Percentiles rank a stretch among this genome's conserved stretches.
phyloP scores from a whole-genome alignment of 805 yeast genomes.

The Torulaspora franciscae region DNA sequence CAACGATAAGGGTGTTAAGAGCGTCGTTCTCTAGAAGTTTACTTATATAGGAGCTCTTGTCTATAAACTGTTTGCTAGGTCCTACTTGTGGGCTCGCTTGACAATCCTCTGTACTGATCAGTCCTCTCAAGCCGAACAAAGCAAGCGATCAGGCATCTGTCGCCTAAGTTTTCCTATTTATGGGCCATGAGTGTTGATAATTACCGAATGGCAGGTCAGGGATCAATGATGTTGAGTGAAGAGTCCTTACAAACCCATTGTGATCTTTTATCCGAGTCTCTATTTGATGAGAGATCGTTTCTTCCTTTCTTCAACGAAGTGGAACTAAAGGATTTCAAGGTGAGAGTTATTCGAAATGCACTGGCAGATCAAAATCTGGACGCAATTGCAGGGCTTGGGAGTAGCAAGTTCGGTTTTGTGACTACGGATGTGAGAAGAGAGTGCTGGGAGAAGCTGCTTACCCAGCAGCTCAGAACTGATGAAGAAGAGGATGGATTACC shows the following conservation, averaged over 20 bases:
- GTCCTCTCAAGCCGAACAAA: not conserved
- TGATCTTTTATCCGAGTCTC: conserved; percentile 13
- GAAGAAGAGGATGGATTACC: not conserved
- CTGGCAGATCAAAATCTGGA: conserved; percentile 14
- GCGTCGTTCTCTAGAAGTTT: too few relatives aligned
- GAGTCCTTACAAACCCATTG: conserved; percentile 10
- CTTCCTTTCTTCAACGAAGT: conserved; percentile 11
- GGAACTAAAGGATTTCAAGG: conserved; percentile 14
- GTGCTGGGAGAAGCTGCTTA: conserved; percentile 33
- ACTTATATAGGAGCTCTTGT: too few relatives aligned
- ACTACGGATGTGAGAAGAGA: conserved; percentile 15
- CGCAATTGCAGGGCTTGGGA: conserved; percentile 21
- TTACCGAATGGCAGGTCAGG: not conserved
- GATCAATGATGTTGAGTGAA: conserved; percentile 6
- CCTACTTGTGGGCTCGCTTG: too few relatives aligned
- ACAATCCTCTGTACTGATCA: not conserved
- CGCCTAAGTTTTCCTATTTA: not conserved
- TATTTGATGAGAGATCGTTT: conserved; percentile 15
- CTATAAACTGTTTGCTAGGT: too few relatives aligned
- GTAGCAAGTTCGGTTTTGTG: conserved; percentile 26
- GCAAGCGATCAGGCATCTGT: not conserved
- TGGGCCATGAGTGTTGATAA: conserved; percentile 2
- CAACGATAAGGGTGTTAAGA: too few relatives aligned
- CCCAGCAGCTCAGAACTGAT: conserved; percentile 13
- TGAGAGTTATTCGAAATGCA: conserved; percentile 16